Evolutionary conservation across 495 filamentous ascomycete genomes (phyloP), one percentile per base, ranked within the genome.

Genomic region (Podospora anserina): DNA sequence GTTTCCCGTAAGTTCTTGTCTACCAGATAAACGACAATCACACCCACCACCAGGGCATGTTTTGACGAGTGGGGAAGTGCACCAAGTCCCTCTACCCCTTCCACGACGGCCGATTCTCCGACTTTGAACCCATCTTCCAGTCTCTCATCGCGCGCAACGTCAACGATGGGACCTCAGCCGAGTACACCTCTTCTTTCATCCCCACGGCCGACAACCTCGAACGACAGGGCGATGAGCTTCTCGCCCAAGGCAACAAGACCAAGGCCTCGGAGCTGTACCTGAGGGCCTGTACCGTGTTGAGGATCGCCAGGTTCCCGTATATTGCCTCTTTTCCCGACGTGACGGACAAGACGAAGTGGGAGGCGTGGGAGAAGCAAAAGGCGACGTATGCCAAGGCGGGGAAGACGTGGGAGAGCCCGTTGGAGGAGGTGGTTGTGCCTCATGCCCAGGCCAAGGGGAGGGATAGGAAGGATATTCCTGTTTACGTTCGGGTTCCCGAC

Each of bases 231-330:
- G 81, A 83, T 61, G 74, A 76, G 19, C 80, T 83, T 5, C 78
- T 82, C 34, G 75, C 75, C 18, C 69, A 77, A 11, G 82, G 80
- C 62, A 76, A 88, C 20, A 70, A 70, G 2, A 78, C 82, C 18
- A 78, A 78, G 30, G 90, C 90, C 2, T 83, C 83, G 0, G 82
- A 86, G 23, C 81, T 91, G 34, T 92, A 91, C 73, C 81, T 92
- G 26, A 87, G 91, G 23, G 88, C 89, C 4, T 89, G 89, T 0
- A 88, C 89, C 58, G 80, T 93, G 30, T 88, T 90, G 73, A 86
- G 91, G 59, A 93, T 93, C 69, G 83, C 89, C 0, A 86, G 91
- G 19, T 93, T 93, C 73, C 90, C 91, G 57, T 89, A 86, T 78
- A 86, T 85, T 73, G 85, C 85, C 68, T 73, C 77, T n/a, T 80